phyloP scores from a whole-genome alignment of 2,329 filamentous ascomycete genomes.

The Botrytis elliptica region DNA sequence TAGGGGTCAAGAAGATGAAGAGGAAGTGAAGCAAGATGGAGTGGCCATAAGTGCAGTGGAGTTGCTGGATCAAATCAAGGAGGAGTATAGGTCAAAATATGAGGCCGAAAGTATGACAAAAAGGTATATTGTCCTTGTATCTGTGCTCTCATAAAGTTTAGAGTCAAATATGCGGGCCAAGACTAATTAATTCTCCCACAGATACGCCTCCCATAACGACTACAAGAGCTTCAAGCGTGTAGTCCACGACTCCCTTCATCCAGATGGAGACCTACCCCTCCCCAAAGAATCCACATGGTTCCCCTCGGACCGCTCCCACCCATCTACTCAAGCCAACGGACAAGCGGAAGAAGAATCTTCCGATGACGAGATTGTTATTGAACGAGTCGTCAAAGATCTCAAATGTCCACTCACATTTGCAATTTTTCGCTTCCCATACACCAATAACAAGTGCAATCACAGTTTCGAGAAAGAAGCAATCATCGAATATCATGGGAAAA shows the following conservation, averaged over 20 bases:
- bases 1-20: slow-evolving; percentile 38
- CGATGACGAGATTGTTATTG: slow-evolving; percentile 69
- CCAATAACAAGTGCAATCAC: slow-evolving; percentile 66
- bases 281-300: slow-evolving; percentile 64
- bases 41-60: slow-evolving; percentile 40
- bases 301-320: slow-evolving; percentile 31
- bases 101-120: slow-evolving; percentile 42
- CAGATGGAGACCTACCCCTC: slow-evolving; percentile 50
- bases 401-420: slow-evolving; percentile 69
- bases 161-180: neutral
- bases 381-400: slow-evolving; percentile 61
- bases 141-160: neutral
- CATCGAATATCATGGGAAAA: slow-evolving; percentile 44
- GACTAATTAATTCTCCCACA: slow-evolving; percentile 25
- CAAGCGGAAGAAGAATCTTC: slow-evolving; percentile 42
- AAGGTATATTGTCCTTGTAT: slow-evolving; percentile 38
- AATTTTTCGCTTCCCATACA: slow-evolving; percentile 64
- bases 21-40: slow-evolving; percentile 43
- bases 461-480: slow-evolving; percentile 69
- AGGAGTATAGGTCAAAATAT: slow-evolving; percentile 41
- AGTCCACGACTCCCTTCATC: slow-evolving; percentile 59
- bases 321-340: neutral
- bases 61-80: slow-evolving; percentile 41
- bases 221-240: slow-evolving; percentile 61
- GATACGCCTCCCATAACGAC: slow-evolving; percentile 59